Base-by-base conservation (phyloP, 1,284 basidiomycete genomes). In the Uromyces viciae-fabae region DNA sequence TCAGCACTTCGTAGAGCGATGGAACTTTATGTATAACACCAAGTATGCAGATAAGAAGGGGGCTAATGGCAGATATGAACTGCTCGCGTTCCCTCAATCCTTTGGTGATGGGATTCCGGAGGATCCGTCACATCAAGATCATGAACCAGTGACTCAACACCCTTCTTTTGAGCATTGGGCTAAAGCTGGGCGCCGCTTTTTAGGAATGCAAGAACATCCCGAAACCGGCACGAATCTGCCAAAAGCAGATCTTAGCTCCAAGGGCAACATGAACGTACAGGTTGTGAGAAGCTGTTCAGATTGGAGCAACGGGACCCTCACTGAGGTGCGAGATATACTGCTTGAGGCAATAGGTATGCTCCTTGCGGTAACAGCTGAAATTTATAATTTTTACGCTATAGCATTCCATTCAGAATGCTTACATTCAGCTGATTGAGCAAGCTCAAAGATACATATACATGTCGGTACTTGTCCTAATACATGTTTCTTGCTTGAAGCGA, bases 381-480 rank as follows among this genome's bases (percentile, higher is more conserved):
- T 11, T 58, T 56, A 17, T 22, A 36, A 56, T 4, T 40, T 73
- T 58, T 31, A 28, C n/a, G 52, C 22, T 7, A 14, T 79, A 84
- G 73, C 82, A 84, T 74, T 85, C 84, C 17, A 86, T 86, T 73
- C 84, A 84, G 58, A 85, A 84, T 60, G 86, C 86, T 4, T 94
- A 95, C 86, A 89, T 92, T 74, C 89, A 94, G 83, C 83, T 97
- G 84, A 98, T 98, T 84, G 86, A 89, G 58, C 91, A 95, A 85
- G 90, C 94, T 0, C 91, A 91, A 82, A 92, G 95, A 85, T 94
- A 89, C 86, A 93, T 97, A 83, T 95, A 94, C 86, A 95, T 96
- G 82, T 92, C 91, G 92, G 85, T 28, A 90, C 54, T 31, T 36
- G 43, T 52, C 25, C 83, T 31, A 7, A 84, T 31, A 43, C 25